Evolutionary conservation across 345 rosid genomes (phyloP).

Genomic region (Adansonia digitata): DNA sequence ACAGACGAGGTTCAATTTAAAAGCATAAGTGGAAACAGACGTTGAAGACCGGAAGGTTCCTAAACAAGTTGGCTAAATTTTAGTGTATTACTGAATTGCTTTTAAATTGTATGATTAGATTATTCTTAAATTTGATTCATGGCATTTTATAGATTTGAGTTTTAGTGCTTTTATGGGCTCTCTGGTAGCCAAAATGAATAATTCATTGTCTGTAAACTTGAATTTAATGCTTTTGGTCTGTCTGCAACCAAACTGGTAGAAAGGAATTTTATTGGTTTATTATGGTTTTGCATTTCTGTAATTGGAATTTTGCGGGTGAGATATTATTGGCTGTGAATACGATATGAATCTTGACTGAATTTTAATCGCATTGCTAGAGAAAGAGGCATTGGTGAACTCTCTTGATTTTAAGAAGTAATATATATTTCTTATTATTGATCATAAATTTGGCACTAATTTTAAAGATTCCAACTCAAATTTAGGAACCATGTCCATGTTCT

Average conservation of each 20-base stretch:
- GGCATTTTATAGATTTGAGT: conserved; percentile 8
- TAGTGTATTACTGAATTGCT: background rate
- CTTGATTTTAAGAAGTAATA: background rate
- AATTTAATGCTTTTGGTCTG: background rate
- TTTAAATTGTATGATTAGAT: background rate
- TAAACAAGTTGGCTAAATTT: background rate
- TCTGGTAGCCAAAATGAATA: background rate
- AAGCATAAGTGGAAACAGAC: no score
- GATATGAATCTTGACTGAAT: background rate
- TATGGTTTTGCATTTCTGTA: background rate
- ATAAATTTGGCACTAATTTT: background rate
- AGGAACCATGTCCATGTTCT: background rate
- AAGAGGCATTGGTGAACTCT: background rate
- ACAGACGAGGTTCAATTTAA: conserved; percentile 67
- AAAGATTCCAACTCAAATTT: background rate
- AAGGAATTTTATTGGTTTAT: no score
- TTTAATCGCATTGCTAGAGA: background rate
- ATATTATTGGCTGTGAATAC: background rate
- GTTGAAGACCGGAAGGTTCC: conserved; percentile 13
- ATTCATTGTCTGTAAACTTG: background rate
- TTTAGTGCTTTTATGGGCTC: conserved; percentile 5
- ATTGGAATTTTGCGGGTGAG: background rate
- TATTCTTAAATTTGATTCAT: no score
- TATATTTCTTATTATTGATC: no score
- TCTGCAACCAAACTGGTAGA: background rate